Percentiles rank a stretch among this genome's conserved stretches.
Conservation (phyloP, 139 green algal genomes). For the Haematococcus lacustris region DNA sequence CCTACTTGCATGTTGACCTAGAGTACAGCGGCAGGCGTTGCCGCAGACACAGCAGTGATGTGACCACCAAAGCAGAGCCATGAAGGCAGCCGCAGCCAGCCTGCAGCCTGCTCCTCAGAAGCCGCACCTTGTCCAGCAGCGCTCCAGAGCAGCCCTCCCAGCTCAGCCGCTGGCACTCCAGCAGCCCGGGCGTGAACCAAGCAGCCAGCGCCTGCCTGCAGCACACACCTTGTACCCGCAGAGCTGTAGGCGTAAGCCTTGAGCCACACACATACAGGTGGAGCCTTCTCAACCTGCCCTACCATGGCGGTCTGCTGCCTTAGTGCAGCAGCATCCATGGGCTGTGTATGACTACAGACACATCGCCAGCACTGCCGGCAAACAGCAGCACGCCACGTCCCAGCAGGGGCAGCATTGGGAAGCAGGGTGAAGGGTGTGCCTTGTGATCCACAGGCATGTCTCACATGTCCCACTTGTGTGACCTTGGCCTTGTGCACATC, state of each 20-base stretch:
- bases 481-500: too few species aligned
- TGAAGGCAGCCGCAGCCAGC: neutral
- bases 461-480: too few species aligned
- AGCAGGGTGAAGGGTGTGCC: too few species aligned
- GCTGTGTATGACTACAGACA: too few species aligned
- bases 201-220: constrained; percentile 43
- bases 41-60: too few species aligned
- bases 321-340: too few species aligned
- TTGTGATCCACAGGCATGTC: too few species aligned
- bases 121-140: constrained; percentile 54
- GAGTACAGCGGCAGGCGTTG: too few species aligned
- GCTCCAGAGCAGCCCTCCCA: constrained; percentile 51
- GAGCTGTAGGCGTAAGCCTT: constrained; percentile 1
- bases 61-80: too few species aligned
- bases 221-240: neutral
- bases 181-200: constrained; percentile 68
- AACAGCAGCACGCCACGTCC: neutral
- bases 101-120: constrained; percentile 7
- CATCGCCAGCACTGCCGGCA: neutral
- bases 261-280: neutral
- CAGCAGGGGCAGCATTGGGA: too few species aligned
- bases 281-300: neutral
- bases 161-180: constrained; percentile 59
- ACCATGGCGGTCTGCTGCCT: too few species aligned
- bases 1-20: too few species aligned